Evolutionary conservation across 208 protist species (phyloP), one percentile per base, ranked within the genome.

Genomic region (Angomonas desouzai): DNA sequence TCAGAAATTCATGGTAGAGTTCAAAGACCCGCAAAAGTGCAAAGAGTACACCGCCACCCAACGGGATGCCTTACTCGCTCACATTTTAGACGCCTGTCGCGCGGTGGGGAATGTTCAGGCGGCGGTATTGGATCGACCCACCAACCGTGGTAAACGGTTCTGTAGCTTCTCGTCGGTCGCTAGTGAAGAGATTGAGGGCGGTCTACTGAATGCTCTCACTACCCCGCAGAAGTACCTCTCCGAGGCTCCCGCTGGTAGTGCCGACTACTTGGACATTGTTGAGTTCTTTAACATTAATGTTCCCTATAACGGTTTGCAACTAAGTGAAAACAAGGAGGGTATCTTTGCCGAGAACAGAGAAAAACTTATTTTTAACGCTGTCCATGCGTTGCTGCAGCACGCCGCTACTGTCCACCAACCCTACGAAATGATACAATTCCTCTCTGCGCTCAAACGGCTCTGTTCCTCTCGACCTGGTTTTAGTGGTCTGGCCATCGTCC

Each of bases 281-380:
- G 70, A 81, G 34, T 88, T 89, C 62, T 97, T 98, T 67, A 97
- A 97, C 66, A 78, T 87, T 13, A 97, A 96, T 64, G 76, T 98
- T 13, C 85, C 90, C 30, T 90, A 92, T 63, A 87, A 51, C n/a
- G 95, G 95, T 0, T 81, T 97, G 28, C 75, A 68, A 10, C 86
- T 76, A 63, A 88, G 79, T 27, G 87, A 98, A 69, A 97, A 94
- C 68, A 75, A 72, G 51, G 94, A 97, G 47, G 77, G 85, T 10
- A 33, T 97, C 4, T 98, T 98, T 74, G 72, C 89, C 0, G 92
- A 97, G 61, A 98, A 98, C 66, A 73, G 93, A 0, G 88, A 97
- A 68, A 86, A 89, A 64, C 78, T 94, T 48, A 93, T 96, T 45
- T 86, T 77, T 56, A 79, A 66, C 34, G 90, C 90, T 0, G 40